Evolutionary conservation across 805 yeast genomes (phyloP), one percentile per base, ranked within the genome.

Genomic region (Suhomyces canberraensis): DNA sequence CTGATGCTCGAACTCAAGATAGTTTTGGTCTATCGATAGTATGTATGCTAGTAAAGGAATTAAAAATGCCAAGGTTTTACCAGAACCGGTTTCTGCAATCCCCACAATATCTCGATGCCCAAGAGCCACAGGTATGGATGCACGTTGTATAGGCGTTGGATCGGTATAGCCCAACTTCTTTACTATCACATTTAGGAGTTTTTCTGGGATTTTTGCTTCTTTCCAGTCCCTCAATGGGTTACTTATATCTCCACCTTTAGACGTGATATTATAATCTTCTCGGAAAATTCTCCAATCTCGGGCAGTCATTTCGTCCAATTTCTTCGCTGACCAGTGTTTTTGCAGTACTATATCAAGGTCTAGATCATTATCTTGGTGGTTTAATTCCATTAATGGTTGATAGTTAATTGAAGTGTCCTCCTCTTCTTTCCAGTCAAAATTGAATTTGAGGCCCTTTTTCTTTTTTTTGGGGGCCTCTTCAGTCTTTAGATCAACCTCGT

Each of bases 1-100:
- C 17, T 77, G 28, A 64, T 58, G 51, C 58, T 73, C 61, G 60
- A 43, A 56, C 26, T 52, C 42, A 38, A 64, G 36, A 39, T 62
- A 67, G 37, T 61, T 59, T 11, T 41, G 28, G 29, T 66, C 71
- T 9, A 64, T 56, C 5, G 49, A 42, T 5, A 61, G 44, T 11
- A 83, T 64, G 45, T 77, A 79, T 2, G 78, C 56, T 8, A 85
- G 52, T 34, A 87, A 60, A 0, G 98, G 98, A 2, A 91, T 58
- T 8, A 85, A 56, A 58, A 81, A 91, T 2, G 95, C 83, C 9
- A 90, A 66, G 0, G 98, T 91, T 55, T 93, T 91, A 50, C 98
- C 98, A 1, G 95, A 85, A 9, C 98, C 98, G 0, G 98, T 91
- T 47, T 89, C 89, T 0, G 98, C 97, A n/a, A 90, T 75, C 11